Conservation (phyloP, 176 grass and related monocot genomes). For the Triticum aestivum region DNA sequence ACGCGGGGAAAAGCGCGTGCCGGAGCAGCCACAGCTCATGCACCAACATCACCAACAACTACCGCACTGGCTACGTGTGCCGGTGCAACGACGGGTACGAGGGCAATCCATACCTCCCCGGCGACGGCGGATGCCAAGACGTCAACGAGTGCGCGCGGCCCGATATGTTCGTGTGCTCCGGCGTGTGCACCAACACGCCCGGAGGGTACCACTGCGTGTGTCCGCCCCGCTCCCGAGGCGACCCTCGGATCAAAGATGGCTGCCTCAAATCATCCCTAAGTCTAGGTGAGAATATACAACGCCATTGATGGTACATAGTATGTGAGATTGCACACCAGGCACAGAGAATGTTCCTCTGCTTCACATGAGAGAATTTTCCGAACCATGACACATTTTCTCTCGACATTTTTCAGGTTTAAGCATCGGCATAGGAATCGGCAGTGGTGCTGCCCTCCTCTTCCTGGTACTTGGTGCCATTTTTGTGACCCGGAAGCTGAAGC, state of each 20-base stretch:
- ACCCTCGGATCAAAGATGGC: not conserved
- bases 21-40: constrained; percentile 17
- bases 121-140: constrained; percentile 42
- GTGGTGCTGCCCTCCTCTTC: constrained; percentile 30
- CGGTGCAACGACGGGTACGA: constrained; percentile 13
- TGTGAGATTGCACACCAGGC: not conserved
- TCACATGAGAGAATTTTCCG: not conserved
- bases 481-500: constrained; percentile 24
- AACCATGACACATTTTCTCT: not conserved
- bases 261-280: constrained; percentile 18
- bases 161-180: not conserved
- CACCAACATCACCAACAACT: not conserved
- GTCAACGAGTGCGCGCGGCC: constrained; percentile 3
- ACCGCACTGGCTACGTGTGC: constrained; percentile 32
- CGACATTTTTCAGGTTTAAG: constrained; percentile 30
- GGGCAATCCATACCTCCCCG: constrained; percentile 51
- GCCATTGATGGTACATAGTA: not conserved
- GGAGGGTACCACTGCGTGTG: constrained; percentile 6
- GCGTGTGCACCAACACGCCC: constrained; percentile 9
- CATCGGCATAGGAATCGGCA: constrained; percentile 46
- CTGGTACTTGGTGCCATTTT: constrained; percentile 21
- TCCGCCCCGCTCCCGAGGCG: not conserved
- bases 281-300: not conserved
- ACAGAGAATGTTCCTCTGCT: not conserved
- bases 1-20: not conserved